Base-by-base conservation (phyloP, 192 early-diverging fungal genomes). In the Coemansia sp. region DNA sequence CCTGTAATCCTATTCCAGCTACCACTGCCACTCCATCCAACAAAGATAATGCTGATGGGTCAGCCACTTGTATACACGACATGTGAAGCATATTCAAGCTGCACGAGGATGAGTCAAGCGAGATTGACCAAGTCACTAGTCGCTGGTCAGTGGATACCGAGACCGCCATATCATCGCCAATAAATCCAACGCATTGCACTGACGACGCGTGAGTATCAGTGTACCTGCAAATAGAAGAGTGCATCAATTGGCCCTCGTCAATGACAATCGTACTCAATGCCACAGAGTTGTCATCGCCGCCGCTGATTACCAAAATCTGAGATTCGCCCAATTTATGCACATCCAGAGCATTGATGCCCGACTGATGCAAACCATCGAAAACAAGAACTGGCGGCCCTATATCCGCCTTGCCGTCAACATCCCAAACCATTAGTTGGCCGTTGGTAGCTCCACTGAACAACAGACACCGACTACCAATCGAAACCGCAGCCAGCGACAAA, bases 281-380 rank as follows among this genome's bases (percentile, higher is more conserved):
- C 16, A 92, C 34, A 0, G 83, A 75, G 70, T 91, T 90, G 67
- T 94, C 91, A 48, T 95, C 93, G 3, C 93, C 93, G 14, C 91
- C 92, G n/a, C 85, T 87, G 5, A 84, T 84, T 3, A 91, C 43
- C 39, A 88, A 18, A 13, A 73, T 40, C 4, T 38, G 39, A 5
- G 39, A 20, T 2, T 36, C 58, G 5, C 21, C 71, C 20, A 37
- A 9, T 58, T 21, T 34, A 20, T 60, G 36, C 1, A 86, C 79
- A 50, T 83, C 76, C 37, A 94, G 37, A 9, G 85, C 79, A 65
- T 94, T 93, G n/a, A 94, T 84, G 14, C 93, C 93, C 7, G 90
- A 91, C 78, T 88, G 88, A 21, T 91, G 89, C 26, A 74, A 69
- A 34, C 43, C 23, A 45, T 65, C 50, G 11, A 70, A 71, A 21